These are phyloP conservation scores for Austroboletus eburneus DNA, from an alignment of 768 basidiomycete genomes.

Conservation along the genomic window DNA sequence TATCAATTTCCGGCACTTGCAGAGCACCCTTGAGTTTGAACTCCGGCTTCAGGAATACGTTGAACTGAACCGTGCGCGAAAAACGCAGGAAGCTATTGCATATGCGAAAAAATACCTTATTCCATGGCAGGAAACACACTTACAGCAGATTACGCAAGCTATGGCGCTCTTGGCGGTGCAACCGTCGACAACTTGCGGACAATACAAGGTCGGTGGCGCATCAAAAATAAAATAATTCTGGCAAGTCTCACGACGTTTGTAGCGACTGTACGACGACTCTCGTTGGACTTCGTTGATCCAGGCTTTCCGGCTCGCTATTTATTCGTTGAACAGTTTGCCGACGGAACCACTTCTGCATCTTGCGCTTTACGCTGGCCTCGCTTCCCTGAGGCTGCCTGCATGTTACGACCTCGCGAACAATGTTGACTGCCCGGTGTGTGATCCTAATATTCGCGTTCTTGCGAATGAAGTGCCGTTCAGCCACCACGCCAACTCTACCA, in stretches of 20 bases:
- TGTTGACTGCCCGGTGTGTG: constrained; percentile 90
- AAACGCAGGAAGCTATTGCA: constrained; percentile 70
- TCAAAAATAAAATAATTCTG: constrained; percentile 4
- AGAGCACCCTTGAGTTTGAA: constrained; percentile 96
- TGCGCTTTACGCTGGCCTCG: constrained; percentile 86
- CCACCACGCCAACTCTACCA: constrained; percentile 93
- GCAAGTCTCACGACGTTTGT: constrained; percentile 11
- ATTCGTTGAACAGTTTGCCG: constrained; percentile 82
- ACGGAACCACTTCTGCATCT: constrained; percentile 84
- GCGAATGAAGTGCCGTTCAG: constrained; percentile 85
- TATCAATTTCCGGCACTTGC: constrained; percentile 18
- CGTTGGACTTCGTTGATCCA: constrained; percentile 75
- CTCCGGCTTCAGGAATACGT: constrained; percentile 95
- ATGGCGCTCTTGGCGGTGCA: constrained; percentile 73
- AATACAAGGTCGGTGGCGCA: constrained; percentile 66
- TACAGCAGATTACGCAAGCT: constrained; percentile 71
- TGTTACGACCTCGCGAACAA: constrained; percentile 73
- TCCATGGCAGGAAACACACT: constrained; percentile 79
- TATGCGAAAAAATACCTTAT: constrained; percentile 81
- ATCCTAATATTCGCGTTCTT: constrained; percentile 67
- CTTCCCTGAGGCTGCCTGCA: constrained; percentile 83
- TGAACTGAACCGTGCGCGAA: constrained; percentile 72
- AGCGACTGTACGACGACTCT: constrained; percentile 79
- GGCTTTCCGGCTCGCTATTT: constrained; percentile 82
- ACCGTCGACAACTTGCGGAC: constrained; percentile 63